phyloP scores from a whole-genome alignment of 2,329 filamentous ascomycete species.

The Xylaria sp. region DNA sequence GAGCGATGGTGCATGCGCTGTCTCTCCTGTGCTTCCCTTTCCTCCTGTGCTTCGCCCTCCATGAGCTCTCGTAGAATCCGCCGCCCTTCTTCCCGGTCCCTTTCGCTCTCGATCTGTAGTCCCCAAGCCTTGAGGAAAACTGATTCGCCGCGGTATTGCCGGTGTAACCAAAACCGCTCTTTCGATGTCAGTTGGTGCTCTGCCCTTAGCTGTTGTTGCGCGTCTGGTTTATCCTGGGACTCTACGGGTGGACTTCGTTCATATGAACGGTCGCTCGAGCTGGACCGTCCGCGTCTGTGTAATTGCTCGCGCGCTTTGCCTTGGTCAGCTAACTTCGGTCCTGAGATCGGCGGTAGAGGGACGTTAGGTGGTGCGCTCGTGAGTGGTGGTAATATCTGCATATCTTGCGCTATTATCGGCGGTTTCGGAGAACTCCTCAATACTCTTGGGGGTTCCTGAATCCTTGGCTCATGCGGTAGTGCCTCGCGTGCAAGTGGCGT shows the following conservation, averaged over 20 bases:
- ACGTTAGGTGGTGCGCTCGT: conserved; percentile 29
- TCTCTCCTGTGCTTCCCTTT: conserved; percentile 19
- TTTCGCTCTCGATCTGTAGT: conserved; percentile 32
- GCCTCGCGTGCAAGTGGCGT: neutral
- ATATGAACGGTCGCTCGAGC: conserved; percentile 8
- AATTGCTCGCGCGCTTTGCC: conserved; percentile 20
- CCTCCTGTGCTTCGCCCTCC: conserved; percentile 32
- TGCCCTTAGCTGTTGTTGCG: neutral
- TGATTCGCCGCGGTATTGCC: conserved; percentile 39
- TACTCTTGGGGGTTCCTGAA: conserved; percentile 6
- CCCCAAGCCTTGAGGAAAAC: conserved; percentile 39
- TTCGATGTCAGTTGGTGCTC: conserved; percentile 30
- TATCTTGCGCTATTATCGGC: conserved; percentile 3
- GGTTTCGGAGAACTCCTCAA: neutral
- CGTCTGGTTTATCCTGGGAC: conserved; percentile 2
- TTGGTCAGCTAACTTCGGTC: conserved; percentile 10
- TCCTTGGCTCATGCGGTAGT: neutral
- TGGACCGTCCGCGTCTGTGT: conserved; percentile 13
- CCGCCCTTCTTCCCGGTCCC: conserved; percentile 37
- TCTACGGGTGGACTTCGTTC: conserved; percentile 16
- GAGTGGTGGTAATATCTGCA: conserved; percentile 26
- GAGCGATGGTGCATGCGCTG: conserved; percentile 21
- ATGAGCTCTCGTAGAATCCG: conserved; percentile 37
- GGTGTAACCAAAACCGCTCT: conserved; percentile 39
- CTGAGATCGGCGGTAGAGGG: conserved; percentile 30